phyloP scores from a whole-genome alignment of 208 protist genomes.

The Leishmania braziliensis region DNA sequence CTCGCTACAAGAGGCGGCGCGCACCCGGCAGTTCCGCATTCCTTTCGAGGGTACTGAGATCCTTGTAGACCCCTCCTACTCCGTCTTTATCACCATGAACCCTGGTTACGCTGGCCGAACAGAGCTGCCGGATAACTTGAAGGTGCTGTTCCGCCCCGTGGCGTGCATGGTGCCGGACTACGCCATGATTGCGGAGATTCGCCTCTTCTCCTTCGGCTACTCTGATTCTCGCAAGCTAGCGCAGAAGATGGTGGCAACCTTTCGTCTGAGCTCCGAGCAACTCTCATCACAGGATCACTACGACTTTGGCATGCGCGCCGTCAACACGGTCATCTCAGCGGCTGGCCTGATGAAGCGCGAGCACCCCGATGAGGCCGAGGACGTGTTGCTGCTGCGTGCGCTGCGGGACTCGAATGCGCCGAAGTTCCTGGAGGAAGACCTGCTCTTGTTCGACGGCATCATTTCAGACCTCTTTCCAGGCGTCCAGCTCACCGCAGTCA shows the following conservation, averaged over 20 bases:
- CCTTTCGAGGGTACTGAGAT: conserved; percentile 96
- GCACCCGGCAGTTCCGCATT: conserved; percentile 83
- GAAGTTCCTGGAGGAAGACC: conserved; percentile 96
- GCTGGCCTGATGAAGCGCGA: conserved; percentile 96
- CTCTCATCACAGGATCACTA: conserved; percentile 98
- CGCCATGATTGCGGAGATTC: conserved; percentile 98
- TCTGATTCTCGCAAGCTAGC: conserved; percentile 93
- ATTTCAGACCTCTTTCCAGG: conserved; percentile 98
- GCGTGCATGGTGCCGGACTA: conserved; percentile 99
- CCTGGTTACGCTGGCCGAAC: conserved; percentile 98
- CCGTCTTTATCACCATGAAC: conserved; percentile 99
- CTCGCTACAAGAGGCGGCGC: conserved; percentile 92
- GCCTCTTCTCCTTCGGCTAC: conserved; percentile 98
- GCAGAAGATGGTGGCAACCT: conserved; percentile 97
- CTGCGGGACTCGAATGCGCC: conserved; percentile 97
- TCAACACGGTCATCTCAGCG: conserved; percentile 98
- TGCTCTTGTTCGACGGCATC: conserved; percentile 96
- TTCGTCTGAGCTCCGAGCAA: conserved; percentile 98
- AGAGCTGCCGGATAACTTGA: conserved; percentile 98
- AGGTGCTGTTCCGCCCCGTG: conserved; percentile 97
- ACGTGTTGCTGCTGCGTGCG: conserved; percentile 94
- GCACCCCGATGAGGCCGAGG: conserved; percentile 91
- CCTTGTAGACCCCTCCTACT: conserved; percentile 92
- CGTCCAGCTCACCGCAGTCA: conserved; percentile 80
- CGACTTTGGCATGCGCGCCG: conserved; percentile 99